These are phyloP conservation scores for Malus sylvestris DNA, from an alignment of 306 rosid species.

Conservation along the genomic window DNA sequence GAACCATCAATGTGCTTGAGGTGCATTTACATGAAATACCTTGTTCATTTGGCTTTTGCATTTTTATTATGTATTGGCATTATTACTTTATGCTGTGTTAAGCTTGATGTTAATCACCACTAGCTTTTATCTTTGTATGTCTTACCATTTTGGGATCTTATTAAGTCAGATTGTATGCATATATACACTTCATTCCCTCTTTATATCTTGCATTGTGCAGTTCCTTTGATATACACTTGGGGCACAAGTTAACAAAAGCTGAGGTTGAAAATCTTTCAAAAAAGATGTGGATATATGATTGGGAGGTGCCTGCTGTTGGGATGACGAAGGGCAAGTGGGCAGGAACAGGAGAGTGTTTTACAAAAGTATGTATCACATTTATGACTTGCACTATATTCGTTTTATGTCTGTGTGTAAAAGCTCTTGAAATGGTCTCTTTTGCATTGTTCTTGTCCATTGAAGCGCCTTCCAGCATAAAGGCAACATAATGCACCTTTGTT, in stretches of 20 bases:
- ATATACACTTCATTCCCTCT: neutral
- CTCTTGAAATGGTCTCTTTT: neutral
- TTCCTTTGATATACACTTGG: slow-evolving; percentile 55
- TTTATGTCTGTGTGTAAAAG: neutral
- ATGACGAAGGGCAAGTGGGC: slow-evolving; percentile 74
- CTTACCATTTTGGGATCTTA: too few relatives aligned
- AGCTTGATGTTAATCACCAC: neutral
- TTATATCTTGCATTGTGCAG: slow-evolving; percentile 27
- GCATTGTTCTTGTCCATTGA: neutral
- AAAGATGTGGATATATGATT: slow-evolving; percentile 45
- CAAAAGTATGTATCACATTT: slow-evolving; percentile 44
- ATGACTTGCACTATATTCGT: neutral
- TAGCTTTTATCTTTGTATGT: neutral
- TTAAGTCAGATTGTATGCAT: neutral
- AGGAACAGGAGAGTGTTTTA: slow-evolving; percentile 67
- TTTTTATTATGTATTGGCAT: neutral
- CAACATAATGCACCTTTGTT: neutral
- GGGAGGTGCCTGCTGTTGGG: slow-evolving; percentile 73
- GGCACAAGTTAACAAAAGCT: slow-evolving; percentile 51
- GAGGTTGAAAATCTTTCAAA: slow-evolving; percentile 44
- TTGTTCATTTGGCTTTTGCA: neutral
- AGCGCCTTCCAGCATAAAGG: neutral
- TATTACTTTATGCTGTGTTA: neutral
- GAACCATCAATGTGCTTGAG: slow-evolving; percentile 38
- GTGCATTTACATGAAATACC: slow-evolving; percentile 27